Evolutionary conservation across 306 rosid species (phyloP), one percentile per base, ranked within the genome.

Genomic region (Gastrolobium villosum): DNA sequence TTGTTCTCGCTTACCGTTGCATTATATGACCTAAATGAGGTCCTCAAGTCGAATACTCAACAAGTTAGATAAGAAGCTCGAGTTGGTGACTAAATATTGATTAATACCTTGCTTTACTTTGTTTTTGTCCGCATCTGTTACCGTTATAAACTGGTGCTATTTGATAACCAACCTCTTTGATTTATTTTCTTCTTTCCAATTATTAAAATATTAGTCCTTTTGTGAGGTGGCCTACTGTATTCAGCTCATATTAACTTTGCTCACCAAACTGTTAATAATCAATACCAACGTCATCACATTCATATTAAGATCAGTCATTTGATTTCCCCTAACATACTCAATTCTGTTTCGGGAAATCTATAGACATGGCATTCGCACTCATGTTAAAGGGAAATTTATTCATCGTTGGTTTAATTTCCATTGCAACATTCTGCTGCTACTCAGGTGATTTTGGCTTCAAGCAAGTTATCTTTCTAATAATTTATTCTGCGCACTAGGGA

Each of bases 51-150:
- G 10, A 10, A 72, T 13, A 0, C 20, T 65, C 11, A 37, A 31
- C 15, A 14, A 40, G 65, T 37, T 39, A 66, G 74, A 43, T 20
- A 15, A 70, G 61, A 83, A 76, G 80, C 75, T 44, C 14, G 10
- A 86, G 84, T 85, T 77, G 91, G 90, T 84, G 82, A 74, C 80
- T 68, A 43, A 15, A 40, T 40, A 39, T 14, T 40, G 26, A 20
- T 77, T 40, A 31, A 20, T 77, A 46, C 74, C 73, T 80, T 73
- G 50, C 74, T 55, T 54, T 15, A 15, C 65, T 84, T 75, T n/a
- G n/a, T n/a, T n/a, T 41, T 75, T 74, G 54, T 71, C 65, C 15
- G 20, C 81, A 70, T 65, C 80, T 10, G 39, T 62, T 6, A 35
- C 49, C 28, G 2, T 4, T 55, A 65, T 48, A 64, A 75, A 15